Percentiles rank a stretch among this genome's conserved stretches.
Evolutionary conservation across 1,284 basidiomycete species (phyloP).

Genomic region (Caloboletus firmus): DNA sequence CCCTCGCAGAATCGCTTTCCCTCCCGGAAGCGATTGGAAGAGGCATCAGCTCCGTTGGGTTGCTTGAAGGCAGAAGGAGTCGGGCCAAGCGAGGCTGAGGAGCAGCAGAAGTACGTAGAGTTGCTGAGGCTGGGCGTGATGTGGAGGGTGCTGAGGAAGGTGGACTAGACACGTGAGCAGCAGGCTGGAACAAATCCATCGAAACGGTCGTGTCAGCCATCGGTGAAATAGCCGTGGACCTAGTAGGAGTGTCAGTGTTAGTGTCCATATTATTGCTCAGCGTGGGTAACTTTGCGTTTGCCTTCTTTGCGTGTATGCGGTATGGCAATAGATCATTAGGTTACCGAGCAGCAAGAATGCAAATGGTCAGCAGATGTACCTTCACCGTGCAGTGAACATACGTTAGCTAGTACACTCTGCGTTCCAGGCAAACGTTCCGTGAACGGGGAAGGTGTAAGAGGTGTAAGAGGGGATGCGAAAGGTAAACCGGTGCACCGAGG

Average conservation of each 20-base stretch:
- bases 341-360: not conserved
- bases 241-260: not conserved
- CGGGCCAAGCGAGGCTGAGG: not conserved
- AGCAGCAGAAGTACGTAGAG: not conserved
- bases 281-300: not conserved
- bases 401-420: slow-evolving; percentile 16
- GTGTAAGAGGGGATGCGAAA: slow-evolving; percentile 31
- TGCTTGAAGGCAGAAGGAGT: not conserved
- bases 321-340: not conserved
- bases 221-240: not conserved
- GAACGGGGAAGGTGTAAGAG: slow-evolving; percentile 29
- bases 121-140: not conserved
- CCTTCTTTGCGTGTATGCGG: not conserved
- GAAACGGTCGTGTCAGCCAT: slow-evolving; percentile 4
- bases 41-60: slow-evolving; percentile 2
- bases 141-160: not conserved
- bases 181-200: not conserved
- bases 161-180: slow-evolving; percentile 1
- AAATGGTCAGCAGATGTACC: slow-evolving; percentile 3
- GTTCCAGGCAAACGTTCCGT: slow-evolving; percentile 4
- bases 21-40: not conserved
- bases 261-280: not conserved
- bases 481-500: not conserved
- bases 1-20: not conserved
- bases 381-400: slow-evolving; percentile 8